Evolutionary conservation across 352 stramenopile genomes (phyloP), one percentile per base, ranked within the genome.

Genomic region (Pythium guiyangense): DNA sequence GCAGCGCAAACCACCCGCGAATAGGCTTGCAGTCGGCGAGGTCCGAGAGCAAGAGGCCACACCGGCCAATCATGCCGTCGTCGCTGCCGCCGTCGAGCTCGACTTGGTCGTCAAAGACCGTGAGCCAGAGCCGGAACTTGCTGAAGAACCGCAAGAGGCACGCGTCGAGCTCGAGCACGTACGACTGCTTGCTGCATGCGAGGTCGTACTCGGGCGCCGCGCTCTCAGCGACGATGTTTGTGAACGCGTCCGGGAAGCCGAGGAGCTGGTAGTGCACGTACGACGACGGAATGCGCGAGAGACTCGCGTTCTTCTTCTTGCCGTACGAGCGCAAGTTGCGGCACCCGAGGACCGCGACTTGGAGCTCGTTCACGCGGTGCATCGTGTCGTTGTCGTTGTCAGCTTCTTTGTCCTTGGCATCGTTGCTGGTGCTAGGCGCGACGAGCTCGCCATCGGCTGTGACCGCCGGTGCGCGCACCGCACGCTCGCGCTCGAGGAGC

Each of bases 251-350:
- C 4, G 81, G 88, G 62, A 94, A 96, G 6, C 82, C 84, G 1
- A 97, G 69, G 8, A 97, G 64, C 61, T 97, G 89, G 57, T 96
- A 97, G 60, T 97, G 88, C 1, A 91, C 86, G 51, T 97, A 97
- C 1, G 89, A 70, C 11, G 76, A 91, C 15, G 78, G 84, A 9
- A 72, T 59, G 29, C 60, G 72, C 35, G 70, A 73, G 44, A 77
- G 35, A 2, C n/a, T 47, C 17, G 17, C n/a, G 18, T 6, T 62
- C 49, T 73, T 73, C 20, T 69, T 77, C 52, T 82, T 75, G 9
- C 63, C 66, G 34, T 74, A 79, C 2, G 73, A 82, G 3, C 54
- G 64, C 27, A 92, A 69, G 0, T 79, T 77, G 15, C 73, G 68
- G 51, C 82, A 92, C 0, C 62, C 79, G 68, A 90, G 81, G 4